Evolutionary conservation across 2,329 filamentous ascomycete genomes (phyloP), one percentile per base, ranked within the genome.

Genomic region (Sporothrix curviconia): DNA sequence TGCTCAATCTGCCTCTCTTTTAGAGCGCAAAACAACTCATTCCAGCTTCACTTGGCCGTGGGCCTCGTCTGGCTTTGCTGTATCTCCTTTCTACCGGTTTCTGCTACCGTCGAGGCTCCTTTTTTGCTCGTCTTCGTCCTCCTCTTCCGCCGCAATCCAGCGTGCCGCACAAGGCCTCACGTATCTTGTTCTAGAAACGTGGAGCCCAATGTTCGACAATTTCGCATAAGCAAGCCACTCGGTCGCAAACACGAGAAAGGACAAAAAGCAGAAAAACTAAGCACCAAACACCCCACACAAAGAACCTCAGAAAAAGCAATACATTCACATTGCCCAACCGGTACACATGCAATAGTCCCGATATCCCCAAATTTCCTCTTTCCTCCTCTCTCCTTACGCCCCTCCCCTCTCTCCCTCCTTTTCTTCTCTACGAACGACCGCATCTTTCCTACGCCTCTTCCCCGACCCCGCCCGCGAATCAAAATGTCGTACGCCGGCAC

Each of bases 401-500:
- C 14, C n/a, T 22, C 32, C 24, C 7, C 30, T 40, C 36, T 8
- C 19, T 25, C 28, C 37, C 17, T 42, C 36, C 22, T 7, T 25
- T 44, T 28, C 39, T 14, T 7, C 19, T 44, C 28, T n/a, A 32
- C 42, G 9, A 11, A n/a, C n/a, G n/a, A n/a, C n/a, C n/a, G n/a
- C 30, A 32, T 51, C 28, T 34, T 32, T 15, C 1, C 39, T 17
- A 34, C 37, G 24, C 39, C 25, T 25, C 52, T 22, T 43, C 39
- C 39, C 12, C 28, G n/a, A 30, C 25, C 19, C 40, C 40, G 51
- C 51, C 36, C 19, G 9, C 7, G 11, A 5, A 32, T 11, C 63
- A 57, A 52, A 17, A 71, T 70, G 68, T 54, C 67, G 9, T 60
- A 66, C 37, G 55, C 62, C 42, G 58, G 58, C 52, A 72, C 72